Percentiles rank a stretch among this genome's conserved stretches.
These are phyloP conservation scores for Cunninghamia lanceolata DNA, from an alignment of 75 land plant genomes.

Conservation along the genomic window DNA sequence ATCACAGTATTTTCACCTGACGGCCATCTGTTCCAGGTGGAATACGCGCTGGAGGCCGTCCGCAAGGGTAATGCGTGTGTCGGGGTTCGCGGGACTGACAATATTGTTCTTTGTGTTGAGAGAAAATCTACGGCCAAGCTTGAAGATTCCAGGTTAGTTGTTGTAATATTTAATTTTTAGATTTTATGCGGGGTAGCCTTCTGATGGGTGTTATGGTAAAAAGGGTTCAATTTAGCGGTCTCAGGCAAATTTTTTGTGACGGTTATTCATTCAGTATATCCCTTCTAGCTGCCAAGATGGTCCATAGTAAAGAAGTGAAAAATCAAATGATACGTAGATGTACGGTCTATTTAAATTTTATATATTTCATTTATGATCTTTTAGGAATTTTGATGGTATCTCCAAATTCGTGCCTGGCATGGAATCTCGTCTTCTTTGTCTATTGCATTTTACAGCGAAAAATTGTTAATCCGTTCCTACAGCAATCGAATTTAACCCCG, in stretches of 20 bases:
- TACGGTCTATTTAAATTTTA: too few relatives aligned
- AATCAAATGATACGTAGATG: too few relatives aligned
- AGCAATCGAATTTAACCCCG: neutral
- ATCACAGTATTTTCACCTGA: conserved; percentile 78
- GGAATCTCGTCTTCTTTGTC: too few relatives aligned
- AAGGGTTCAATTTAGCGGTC: neutral
- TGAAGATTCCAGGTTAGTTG: conserved; percentile 72
- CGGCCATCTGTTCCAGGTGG: conserved; percentile 76
- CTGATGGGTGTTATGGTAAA: neutral
- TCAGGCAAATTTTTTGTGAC: too few relatives aligned
- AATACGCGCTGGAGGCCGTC: conserved; percentile 89
- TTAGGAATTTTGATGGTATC: too few relatives aligned
- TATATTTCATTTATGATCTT: too few relatives aligned
- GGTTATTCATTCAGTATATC: too few relatives aligned
- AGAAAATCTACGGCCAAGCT: conserved; percentile 89
- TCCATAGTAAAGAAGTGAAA: too few relatives aligned
- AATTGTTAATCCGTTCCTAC: too few relatives aligned
- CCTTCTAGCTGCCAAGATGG: too few relatives aligned
- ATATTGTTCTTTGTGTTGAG: conserved; percentile 84
- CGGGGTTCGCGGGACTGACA: conserved; percentile 91
- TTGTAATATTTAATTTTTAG: neutral
- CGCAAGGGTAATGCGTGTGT: conserved; percentile 95
- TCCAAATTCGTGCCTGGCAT: too few relatives aligned
- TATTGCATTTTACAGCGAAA: too few relatives aligned
- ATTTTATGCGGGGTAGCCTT: neutral